Evolutionary conservation across 257 asterid species (phyloP).

Genomic region (Jasminum sambac): DNA sequence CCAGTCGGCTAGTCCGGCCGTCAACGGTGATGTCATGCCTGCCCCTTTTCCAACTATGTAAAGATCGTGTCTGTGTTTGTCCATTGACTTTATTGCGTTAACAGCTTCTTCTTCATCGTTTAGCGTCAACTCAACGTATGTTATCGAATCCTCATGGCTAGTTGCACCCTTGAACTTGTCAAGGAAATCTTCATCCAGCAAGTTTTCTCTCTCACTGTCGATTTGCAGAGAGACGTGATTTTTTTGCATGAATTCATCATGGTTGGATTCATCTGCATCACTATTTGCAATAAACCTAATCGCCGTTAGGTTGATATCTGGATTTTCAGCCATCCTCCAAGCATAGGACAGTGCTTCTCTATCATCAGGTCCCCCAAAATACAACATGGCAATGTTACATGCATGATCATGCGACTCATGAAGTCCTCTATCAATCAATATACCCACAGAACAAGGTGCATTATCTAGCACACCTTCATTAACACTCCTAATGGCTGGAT

Average conservation of each 20-base stretch:
- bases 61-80: conserved; percentile 54
- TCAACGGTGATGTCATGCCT: conserved; percentile 58
- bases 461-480: conserved; percentile 66
- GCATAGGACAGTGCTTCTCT: conserved; percentile 83
- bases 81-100: conserved; percentile 74
- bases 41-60: conserved; percentile 86
- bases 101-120: conserved; percentile 76
- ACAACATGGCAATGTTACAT: conserved; percentile 50
- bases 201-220: conserved; percentile 49
- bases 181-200: conserved; percentile 64
- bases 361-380: conserved; percentile 85
- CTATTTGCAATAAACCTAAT: conserved; percentile 60
- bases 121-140: conserved; percentile 50
- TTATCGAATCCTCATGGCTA: conserved; percentile 31
- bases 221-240: conserved; percentile 42
- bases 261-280: conserved; percentile 25
- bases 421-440: conserved; percentile 60
- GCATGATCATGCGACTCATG: conserved; percentile 40
- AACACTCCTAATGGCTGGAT: conserved; percentile 56
- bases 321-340: conserved; percentile 65
- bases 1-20: conserved; percentile 84
- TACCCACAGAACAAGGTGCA: conserved; percentile 91
- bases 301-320: conserved; percentile 49
- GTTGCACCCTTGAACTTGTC: conserved; percentile 55
- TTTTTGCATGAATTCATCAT: conserved; percentile 25